phyloP scores from a whole-genome alignment of 2,329 filamentous ascomycete genomes.

The Fonsecaea nubica region DNA sequence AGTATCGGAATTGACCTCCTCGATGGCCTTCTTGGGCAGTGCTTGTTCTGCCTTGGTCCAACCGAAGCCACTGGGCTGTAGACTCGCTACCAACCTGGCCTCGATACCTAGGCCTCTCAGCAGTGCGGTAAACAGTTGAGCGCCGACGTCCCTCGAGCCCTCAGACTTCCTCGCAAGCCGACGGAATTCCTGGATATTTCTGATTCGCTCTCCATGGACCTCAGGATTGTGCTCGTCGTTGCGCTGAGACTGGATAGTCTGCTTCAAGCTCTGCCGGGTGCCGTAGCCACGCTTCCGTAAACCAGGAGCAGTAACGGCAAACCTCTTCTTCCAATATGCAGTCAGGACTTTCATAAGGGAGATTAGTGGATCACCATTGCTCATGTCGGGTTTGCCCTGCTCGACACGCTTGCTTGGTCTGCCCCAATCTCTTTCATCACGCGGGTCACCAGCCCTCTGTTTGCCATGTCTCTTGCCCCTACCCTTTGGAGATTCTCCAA shows the following conservation, averaged over 20 bases:
- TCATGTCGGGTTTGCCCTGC: constrained; percentile 74
- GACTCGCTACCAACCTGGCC: constrained; percentile 78
- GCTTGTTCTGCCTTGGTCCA: constrained; percentile 84
- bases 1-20: constrained; percentile 20
- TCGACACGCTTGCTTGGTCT: constrained; percentile 72
- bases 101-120: constrained; percentile 81
- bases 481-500: constrained; percentile 22
- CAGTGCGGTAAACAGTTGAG: constrained; percentile 87
- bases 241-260: constrained; percentile 73
- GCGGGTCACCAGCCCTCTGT: constrained; percentile 51
- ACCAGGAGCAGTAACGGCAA: constrained; percentile 76
- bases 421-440: constrained; percentile 71
- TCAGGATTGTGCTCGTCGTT: constrained; percentile 67
- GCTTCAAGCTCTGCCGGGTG: constrained; percentile 73
- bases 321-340: constrained; percentile 87
- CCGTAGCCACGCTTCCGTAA: constrained; percentile 91
- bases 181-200: constrained; percentile 71
- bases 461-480: constrained; percentile 49
- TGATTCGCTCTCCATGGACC: constrained; percentile 77
- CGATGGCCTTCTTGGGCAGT: constrained; percentile 29
- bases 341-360: constrained; percentile 76
- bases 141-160: constrained; percentile 85
- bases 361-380: constrained; percentile 80
- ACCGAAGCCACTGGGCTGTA: constrained; percentile 88
- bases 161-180: constrained; percentile 70